phyloP scores from a whole-genome alignment of 331 rosid species.

The Pyracantha coccinea region DNA sequence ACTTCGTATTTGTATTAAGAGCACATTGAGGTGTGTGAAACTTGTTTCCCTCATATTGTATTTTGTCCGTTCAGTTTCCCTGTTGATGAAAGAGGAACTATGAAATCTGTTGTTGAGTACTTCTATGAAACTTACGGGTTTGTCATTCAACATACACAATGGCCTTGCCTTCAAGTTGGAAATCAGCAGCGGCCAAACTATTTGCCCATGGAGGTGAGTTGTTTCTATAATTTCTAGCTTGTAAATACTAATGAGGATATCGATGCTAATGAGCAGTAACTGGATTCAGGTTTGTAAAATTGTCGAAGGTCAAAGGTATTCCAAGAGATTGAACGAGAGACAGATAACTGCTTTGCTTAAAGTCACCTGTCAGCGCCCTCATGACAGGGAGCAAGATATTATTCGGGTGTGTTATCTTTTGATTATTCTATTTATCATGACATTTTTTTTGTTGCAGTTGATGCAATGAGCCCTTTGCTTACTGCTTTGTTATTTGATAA shows the following conservation, averaged over 20 bases:
- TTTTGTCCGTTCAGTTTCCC: slow-evolving; percentile 56
- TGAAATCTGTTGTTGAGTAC: slow-evolving; percentile 93
- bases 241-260: not conserved
- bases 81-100: slow-evolving; percentile 85
- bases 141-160: slow-evolving; percentile 74
- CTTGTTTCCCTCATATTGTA: not conserved
- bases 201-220: slow-evolving; percentile 87
- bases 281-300: slow-evolving; percentile 83
- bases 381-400: slow-evolving; percentile 76
- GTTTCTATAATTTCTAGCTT: not conserved
- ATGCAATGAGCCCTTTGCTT: not conserved
- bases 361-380: slow-evolving; percentile 94
- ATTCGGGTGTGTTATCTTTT: slow-evolving; percentile 44
- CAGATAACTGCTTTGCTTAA: slow-evolving; percentile 86
- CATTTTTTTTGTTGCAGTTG: not conserved
- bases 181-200: slow-evolving; percentile 85
- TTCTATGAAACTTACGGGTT: slow-evolving; percentile 83
- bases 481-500: not conserved
- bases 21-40: not conserved
- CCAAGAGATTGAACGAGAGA: slow-evolving; percentile 73
- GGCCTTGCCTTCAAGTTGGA: slow-evolving; percentile 98
- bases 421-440: not conserved
- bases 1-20: not conserved
- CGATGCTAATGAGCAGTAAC: slow-evolving; percentile 9
- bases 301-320: slow-evolving; percentile 90